Evolutionary conservation across 2,329 filamentous ascomycete genomes (phyloP).

Genomic region (Periconia macrospinosa): DNA sequence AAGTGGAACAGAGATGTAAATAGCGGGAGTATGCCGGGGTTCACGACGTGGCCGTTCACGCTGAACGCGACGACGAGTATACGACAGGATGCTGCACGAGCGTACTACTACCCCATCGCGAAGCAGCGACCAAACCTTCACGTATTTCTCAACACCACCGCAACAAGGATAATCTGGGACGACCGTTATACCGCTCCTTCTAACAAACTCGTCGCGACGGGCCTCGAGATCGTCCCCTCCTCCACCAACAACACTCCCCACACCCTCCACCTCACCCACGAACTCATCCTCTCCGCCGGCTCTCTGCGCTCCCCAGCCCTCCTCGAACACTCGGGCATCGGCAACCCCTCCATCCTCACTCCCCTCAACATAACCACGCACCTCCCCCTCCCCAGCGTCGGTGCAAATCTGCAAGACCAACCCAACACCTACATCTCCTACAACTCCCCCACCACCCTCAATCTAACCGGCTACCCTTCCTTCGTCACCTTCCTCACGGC

Average conservation of each 20-base stretch:
- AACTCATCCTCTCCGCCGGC: constrained; percentile 42
- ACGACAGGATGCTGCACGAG: constrained; percentile 51
- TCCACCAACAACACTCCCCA: constrained; percentile 16
- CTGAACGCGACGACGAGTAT: constrained; percentile 42
- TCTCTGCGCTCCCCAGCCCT: constrained; percentile 36
- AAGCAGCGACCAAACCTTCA: constrained; percentile 45
- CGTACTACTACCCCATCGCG: constrained; percentile 51
- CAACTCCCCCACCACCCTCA: constrained; percentile 26
- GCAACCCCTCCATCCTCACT: constrained; percentile 32
- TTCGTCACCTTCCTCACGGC: constrained; percentile 42
- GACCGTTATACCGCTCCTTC: not conserved
- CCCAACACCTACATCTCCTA: constrained; percentile 30
- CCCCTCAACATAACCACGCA: constrained; percentile 21
- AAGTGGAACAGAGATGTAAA: constrained; percentile 48
- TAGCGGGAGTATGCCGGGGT: constrained; percentile 49
- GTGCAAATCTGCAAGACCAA: constrained; percentile 41
- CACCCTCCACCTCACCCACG: constrained; percentile 20
- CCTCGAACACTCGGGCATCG: constrained; percentile 41
- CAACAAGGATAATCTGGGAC: constrained; percentile 45
- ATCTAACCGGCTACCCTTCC: constrained; percentile 43
- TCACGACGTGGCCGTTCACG: constrained; percentile 47
- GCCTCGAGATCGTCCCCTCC: constrained; percentile 27
- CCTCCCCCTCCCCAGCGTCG: constrained; percentile 28
- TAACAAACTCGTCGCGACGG: constrained; percentile 18
- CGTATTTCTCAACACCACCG: constrained; percentile 48